These are phyloP conservation scores for Thecaphora thlaspeos DNA, from an alignment of 1,284 basidiomycete species.

Conservation along the genomic window DNA sequence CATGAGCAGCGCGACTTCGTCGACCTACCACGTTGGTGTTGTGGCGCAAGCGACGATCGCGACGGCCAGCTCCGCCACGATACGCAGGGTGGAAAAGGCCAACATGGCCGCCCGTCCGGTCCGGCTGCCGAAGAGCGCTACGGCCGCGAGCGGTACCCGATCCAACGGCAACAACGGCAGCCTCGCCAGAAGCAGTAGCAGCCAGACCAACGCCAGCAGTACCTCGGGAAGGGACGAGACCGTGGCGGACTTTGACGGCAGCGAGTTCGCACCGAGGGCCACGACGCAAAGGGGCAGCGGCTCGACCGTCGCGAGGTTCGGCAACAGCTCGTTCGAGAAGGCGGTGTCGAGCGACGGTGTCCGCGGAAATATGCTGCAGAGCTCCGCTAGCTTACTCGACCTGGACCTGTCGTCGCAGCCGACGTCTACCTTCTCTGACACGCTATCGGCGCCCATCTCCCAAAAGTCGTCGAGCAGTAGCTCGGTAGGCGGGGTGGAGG, in stretches of 20 bases:
- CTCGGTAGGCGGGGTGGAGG: background rate
- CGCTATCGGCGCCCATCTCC: constrained; percentile 10
- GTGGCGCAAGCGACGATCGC: constrained; percentile 23
- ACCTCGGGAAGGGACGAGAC: constrained; percentile 3
- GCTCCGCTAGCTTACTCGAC: no score
- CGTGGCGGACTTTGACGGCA: background rate
- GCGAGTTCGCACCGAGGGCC: background rate
- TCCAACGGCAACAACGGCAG: constrained; percentile 9
- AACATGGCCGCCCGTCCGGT: constrained; percentile 14
- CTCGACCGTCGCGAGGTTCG: no score
- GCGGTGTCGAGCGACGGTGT: no score
- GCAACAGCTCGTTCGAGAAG: no score
- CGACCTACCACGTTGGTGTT: constrained; percentile 5
- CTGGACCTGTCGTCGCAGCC: background rate
- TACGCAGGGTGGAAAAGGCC: constrained; percentile 15
- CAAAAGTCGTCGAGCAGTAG: no score
- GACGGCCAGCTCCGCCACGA: constrained; percentile 28
- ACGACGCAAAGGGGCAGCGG: no score
- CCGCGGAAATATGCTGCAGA: no score
- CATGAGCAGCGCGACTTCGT: constrained; percentile 16
- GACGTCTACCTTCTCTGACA: constrained; percentile 17
- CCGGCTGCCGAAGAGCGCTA: constrained; percentile 20
- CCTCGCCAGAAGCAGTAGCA: constrained; percentile 8
- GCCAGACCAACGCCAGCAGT: constrained; percentile 10
- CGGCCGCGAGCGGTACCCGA: constrained; percentile 6